phyloP scores from a whole-genome alignment of 371 early-diverging fungal genomes.

The Zychaea mexicana region DNA sequence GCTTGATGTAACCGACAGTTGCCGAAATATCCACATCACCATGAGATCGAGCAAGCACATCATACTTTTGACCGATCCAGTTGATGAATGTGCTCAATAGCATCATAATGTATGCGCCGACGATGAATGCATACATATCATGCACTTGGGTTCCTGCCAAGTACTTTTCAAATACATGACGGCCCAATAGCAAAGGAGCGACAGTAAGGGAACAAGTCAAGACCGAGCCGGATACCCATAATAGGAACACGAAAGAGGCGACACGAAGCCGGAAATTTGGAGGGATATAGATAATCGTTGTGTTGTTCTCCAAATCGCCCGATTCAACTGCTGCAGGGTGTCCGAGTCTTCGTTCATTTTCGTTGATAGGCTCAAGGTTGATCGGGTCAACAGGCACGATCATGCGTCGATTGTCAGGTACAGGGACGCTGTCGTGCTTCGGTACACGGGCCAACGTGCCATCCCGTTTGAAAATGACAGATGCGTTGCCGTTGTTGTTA shows the following conservation, averaged over 20 bases:
- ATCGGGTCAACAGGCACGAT: conserved; percentile 72
- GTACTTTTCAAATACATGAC: conserved; percentile 44
- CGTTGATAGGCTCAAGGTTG: conserved; percentile 60
- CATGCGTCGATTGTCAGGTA: conserved; percentile 69
- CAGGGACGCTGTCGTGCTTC: conserved; percentile 69
- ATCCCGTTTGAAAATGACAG: conserved; percentile 62
- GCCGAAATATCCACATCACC: not conserved
- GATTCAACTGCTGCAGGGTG: conserved; percentile 58
- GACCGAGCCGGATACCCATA: conserved; percentile 61
- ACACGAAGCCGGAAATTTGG: conserved; percentile 56
- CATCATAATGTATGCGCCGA: conserved; percentile 42
- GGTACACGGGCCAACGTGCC: conserved; percentile 73
- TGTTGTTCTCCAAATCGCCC: conserved; percentile 49
- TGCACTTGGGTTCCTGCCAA: conserved; percentile 47
- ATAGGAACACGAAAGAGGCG: conserved; percentile 44
- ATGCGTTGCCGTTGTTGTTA: conserved; percentile 26
- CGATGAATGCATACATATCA: conserved; percentile 61
- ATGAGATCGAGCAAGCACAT: not conserved
- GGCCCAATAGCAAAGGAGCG: conserved; percentile 47
- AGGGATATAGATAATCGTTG: conserved; percentile 69
- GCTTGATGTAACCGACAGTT: not conserved
- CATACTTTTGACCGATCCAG: conserved; percentile 26
- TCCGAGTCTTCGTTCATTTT: conserved; percentile 56
- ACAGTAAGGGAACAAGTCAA: conserved; percentile 53
- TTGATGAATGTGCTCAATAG: conserved; percentile 21